phyloP scores from a whole-genome alignment of 371 early-diverging fungal genomes.

The Globomyces sp. region DNA sequence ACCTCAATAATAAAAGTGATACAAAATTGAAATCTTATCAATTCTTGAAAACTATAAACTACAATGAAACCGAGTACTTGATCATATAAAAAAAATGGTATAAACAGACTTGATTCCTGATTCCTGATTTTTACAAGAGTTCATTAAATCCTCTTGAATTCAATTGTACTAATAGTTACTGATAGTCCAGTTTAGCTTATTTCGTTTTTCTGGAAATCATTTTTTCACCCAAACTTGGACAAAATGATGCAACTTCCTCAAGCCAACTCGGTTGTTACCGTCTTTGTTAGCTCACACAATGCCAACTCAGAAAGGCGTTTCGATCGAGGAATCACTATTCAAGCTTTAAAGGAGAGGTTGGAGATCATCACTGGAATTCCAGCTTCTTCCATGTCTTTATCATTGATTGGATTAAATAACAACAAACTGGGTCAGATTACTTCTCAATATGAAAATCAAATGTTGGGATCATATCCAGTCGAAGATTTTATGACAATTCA shows the following conservation, averaged over 20 bases:
- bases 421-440: neutral
- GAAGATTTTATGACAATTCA: constrained; percentile 65
- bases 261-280: constrained; percentile 52
- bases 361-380: constrained; percentile 93
- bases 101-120: neutral
- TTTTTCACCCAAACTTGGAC: neutral
- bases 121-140: neutral
- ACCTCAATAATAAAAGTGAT: too few relatives aligned
- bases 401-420: constrained; percentile 27
- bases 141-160: too few relatives aligned
- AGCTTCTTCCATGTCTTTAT: constrained; percentile 59
- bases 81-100: neutral
- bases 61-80: too few relatives aligned
- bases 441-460: constrained; percentile 63
- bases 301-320: constrained; percentile 75
- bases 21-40: neutral
- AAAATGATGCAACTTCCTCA: constrained; percentile 12
- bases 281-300: constrained; percentile 71
- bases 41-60: neutral
- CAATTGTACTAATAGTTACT: too few relatives aligned
- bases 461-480: constrained; percentile 81
- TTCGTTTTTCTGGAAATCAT: too few relatives aligned
- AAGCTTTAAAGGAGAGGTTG: constrained; percentile 73
- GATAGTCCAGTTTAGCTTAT: too few relatives aligned
- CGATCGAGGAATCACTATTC: constrained; percentile 70